These are phyloP conservation scores for Trypanosoma theileri DNA, from an alignment of 208 protist species.

Conservation along the genomic window DNA sequence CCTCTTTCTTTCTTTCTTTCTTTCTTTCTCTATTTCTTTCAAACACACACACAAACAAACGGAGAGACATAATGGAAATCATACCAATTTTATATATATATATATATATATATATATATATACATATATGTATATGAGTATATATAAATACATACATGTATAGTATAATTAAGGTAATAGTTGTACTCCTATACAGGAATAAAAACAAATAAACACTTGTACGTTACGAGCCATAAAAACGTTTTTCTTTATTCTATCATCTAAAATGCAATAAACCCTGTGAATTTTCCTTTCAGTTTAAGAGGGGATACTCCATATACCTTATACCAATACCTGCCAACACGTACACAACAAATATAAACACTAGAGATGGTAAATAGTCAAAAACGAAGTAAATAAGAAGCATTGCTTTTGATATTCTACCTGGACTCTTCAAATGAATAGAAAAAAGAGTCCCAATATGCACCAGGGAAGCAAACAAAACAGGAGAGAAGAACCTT, in stretches of 20 bases:
- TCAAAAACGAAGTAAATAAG: slow-evolving; percentile 66
- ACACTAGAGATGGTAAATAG: slow-evolving; percentile 52
- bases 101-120: not conserved
- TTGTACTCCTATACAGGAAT: slow-evolving; percentile 1
- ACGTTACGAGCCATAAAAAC: too few species aligned
- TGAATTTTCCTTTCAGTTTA: too few species aligned
- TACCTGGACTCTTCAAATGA: slow-evolving; percentile 26
- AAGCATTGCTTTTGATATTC: slow-evolving; percentile 41
- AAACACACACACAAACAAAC: too few species aligned
- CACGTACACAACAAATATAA: slow-evolving; percentile 45
- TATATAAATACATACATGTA: not conserved
- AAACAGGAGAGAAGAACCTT: slow-evolving; percentile 34
- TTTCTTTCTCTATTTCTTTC: not conserved
- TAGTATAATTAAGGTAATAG: slow-evolving; percentile 17
- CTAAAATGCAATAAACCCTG: too few species aligned
- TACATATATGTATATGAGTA: not conserved
- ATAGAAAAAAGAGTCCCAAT: slow-evolving; percentile 35
- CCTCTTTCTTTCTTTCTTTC: too few species aligned
- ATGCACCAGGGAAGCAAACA: slow-evolving; percentile 52
- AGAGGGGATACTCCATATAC: too few species aligned
- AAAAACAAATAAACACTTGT: too few species aligned
- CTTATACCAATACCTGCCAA: not conserved
- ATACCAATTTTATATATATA: too few species aligned
- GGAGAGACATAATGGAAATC: too few species aligned
- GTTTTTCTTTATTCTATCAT: too few species aligned